These are phyloP conservation scores for Vaucheria bursata DNA, from an alignment of 352 stramenopile genomes.

Conservation along the genomic window DNA sequence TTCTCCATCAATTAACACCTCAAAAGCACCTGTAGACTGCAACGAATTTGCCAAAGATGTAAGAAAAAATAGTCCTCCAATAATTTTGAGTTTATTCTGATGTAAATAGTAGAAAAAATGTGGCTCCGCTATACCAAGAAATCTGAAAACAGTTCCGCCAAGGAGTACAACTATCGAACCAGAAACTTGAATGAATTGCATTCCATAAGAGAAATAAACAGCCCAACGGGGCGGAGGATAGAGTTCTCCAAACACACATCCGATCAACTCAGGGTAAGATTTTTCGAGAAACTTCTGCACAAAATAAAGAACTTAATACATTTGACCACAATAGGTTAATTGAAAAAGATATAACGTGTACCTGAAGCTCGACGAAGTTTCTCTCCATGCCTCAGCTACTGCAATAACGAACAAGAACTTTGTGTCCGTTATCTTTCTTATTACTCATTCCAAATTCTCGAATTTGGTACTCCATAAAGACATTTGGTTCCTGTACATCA, in stretches of 20 bases:
- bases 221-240: slow-evolving; percentile 42
- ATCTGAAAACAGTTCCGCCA: slow-evolving; percentile 37
- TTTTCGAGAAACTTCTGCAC: slow-evolving; percentile 50
- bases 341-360: too few species aligned
- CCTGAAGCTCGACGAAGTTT: slow-evolving; percentile 51
- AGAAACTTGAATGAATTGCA: slow-evolving; percentile 17
- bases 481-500: too few species aligned
- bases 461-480: too few species aligned
- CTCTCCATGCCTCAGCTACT: too few species aligned
- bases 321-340: too few species aligned
- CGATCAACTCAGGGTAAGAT: slow-evolving; percentile 33
- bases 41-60: slow-evolving; percentile 42
- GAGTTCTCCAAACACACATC: slow-evolving; percentile 37
- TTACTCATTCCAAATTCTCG: too few species aligned
- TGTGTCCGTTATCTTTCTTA: too few species aligned
- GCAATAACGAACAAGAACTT: too few species aligned
- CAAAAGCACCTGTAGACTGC: slow-evolving; percentile 47
- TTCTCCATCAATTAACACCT: slow-evolving; percentile 47
- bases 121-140: slow-evolving; percentile 30
- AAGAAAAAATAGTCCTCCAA: slow-evolving; percentile 43
- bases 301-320: too few species aligned
- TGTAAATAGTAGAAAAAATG: slow-evolving; percentile 20
- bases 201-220: slow-evolving; percentile 22
- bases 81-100: slow-evolving; percentile 35
- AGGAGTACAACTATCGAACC: slow-evolving; percentile 23